phyloP scores from a whole-genome alignment of 106 monocot species.

The Dendrobium catenatum region DNA sequence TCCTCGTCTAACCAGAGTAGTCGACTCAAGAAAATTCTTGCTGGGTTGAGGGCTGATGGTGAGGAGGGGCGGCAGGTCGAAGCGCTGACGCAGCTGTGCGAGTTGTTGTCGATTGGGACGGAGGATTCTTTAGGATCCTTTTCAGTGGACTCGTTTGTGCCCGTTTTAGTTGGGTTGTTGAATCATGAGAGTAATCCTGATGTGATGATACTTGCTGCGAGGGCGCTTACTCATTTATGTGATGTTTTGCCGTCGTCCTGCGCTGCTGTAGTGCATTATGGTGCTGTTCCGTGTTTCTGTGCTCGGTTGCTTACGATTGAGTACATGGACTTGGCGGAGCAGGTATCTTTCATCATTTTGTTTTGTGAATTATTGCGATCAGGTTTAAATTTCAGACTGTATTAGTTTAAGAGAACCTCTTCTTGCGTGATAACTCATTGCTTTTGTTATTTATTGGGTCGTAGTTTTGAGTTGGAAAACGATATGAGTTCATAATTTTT shows the following conservation, averaged over 20 bases:
- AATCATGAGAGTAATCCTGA: slow-evolving; percentile 88
- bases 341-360: slow-evolving; percentile 29
- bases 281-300: slow-evolving; percentile 80
- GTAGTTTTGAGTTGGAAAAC: not conserved
- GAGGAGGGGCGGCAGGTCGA: slow-evolving; percentile 92
- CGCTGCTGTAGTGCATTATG: slow-evolving; percentile 90
- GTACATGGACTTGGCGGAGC: slow-evolving; percentile 98
- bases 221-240: slow-evolving; percentile 84
- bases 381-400: not conserved
- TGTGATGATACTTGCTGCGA: slow-evolving; percentile 90
- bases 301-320: slow-evolving; percentile 89
- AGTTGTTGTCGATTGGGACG: slow-evolving; percentile 91
- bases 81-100: slow-evolving; percentile 90
- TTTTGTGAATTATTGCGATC: not conserved
- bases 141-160: slow-evolving; percentile 93
- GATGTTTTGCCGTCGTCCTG: slow-evolving; percentile 91
- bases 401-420: not conserved
- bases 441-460: not conserved
- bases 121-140: slow-evolving; percentile 85
- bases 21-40: slow-evolving; percentile 77
- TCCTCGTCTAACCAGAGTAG: slow-evolving; percentile 49
- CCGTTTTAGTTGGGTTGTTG: slow-evolving; percentile 80
- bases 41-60: slow-evolving; percentile 74
- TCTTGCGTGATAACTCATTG: not conserved
- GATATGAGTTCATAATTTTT: not conserved